Conservation (phyloP, 2,329 filamentous ascomycete species). For the Pyrenophora seminiperda region DNA sequence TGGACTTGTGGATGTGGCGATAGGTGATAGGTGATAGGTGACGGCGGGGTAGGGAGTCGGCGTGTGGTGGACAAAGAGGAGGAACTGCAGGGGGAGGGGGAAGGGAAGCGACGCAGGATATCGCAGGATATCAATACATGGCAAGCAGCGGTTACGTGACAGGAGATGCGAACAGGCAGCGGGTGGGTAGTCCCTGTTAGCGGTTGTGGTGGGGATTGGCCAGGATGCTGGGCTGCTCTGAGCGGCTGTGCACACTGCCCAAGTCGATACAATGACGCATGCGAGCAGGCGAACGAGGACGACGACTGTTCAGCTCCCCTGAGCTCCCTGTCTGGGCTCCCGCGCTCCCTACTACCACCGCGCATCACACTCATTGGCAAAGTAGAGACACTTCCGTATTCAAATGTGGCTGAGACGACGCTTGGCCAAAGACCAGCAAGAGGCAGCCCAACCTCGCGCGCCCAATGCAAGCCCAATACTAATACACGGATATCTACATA, state of each 20-base stretch:
- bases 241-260: constrained; percentile 20
- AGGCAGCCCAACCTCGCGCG: constrained; percentile 27
- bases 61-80: background rate
- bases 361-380: constrained; percentile 1
- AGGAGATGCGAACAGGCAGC: constrained; percentile 19
- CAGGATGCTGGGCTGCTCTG: constrained; percentile 8
- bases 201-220: constrained; percentile 23
- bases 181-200: constrained; percentile 28
- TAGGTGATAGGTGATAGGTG: constrained; percentile 4
- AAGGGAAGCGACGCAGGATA: background rate
- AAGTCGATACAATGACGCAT: constrained; percentile 15
- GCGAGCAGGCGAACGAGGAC: constrained; percentile 13
- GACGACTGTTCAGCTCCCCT: constrained; percentile 20
- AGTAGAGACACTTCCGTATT: background rate
- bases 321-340: no score
- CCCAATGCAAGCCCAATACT: constrained; percentile 24
- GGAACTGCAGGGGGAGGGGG: constrained; percentile 2
- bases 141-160: constrained; percentile 31
- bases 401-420: constrained; percentile 11
- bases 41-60: constrained; percentile 7
- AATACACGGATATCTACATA: constrained; percentile 20
- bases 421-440: background rate
- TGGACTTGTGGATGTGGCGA: constrained; percentile 12
- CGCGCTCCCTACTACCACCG: constrained; percentile 7
- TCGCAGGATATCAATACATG: constrained; percentile 10